Evolutionary conservation across 2,329 filamentous ascomycete species (phyloP).

Genomic region (Colletotrichum godetiae): DNA sequence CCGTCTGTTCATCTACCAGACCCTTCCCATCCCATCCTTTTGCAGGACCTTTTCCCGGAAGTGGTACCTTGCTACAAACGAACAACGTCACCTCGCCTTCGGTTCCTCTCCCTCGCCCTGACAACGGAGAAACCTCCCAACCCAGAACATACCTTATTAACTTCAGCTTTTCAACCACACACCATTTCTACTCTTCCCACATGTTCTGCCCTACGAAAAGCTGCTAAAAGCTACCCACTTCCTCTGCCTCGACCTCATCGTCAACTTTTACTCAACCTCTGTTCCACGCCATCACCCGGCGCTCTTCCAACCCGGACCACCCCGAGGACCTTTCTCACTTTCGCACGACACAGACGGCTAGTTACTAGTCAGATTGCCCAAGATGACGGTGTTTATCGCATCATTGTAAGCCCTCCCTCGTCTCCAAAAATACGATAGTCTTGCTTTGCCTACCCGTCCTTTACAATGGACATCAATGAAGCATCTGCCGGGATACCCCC

Average conservation of each 20-base stretch:
- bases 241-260: background rate
- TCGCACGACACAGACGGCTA: background rate
- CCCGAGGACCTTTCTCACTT: background rate
- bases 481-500: constrained; percentile 1
- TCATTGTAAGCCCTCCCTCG: constrained; percentile 54
- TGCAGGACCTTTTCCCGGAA: background rate
- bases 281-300: background rate
- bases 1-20: background rate
- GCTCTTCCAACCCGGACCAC: background rate
- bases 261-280: background rate
- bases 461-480: background rate
- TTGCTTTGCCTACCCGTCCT: constrained; percentile 11
- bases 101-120: constrained; percentile 3
- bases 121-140: constrained; percentile 23
- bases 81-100: background rate
- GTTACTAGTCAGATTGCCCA: constrained; percentile 40
- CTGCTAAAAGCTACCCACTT: constrained; percentile 13
- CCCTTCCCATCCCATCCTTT: background rate
- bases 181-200: constrained; percentile 5
- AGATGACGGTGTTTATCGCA: constrained; percentile 63
- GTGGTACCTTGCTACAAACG: background rate
- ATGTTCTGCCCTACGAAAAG: constrained; percentile 21
- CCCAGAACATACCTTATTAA: background rate
- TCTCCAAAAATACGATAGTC: background rate
- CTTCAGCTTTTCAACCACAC: background rate